Evolutionary conservation across 2,329 filamentous ascomycete species (phyloP), one percentile per base, ranked within the genome.

Genomic region (Ustilaginoidea virens): DNA sequence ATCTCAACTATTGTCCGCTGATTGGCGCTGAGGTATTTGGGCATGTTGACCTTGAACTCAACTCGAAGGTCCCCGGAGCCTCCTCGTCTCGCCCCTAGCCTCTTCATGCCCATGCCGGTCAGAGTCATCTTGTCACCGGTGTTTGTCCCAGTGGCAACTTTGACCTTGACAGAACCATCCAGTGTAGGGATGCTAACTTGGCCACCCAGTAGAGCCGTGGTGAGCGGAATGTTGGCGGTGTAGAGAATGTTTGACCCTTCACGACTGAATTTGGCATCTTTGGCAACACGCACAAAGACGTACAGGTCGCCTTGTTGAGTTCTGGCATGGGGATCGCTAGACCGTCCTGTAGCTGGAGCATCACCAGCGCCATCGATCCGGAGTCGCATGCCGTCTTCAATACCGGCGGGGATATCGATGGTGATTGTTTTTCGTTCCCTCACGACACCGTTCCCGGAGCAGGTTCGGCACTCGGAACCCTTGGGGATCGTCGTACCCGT

Each of bases 301-400:
- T 86, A 94, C 12, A 98, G 69, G 47, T 98, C 87, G 42, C 90
- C 90, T 24, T 72, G 75, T 43, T 77, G 64, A n/a, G 69, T 71
- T 36, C 69, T 68, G 7, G 66, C 60, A 34, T 72, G 68, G 17
- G 74, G 62, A 25, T 74, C 69, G 18, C 70, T 66, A 11, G 71
- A 62, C 15, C 73, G 67, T 25, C 83, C 82, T 15, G 81, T 87
- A 7, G 74, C 63, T 14, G 90, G 79, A 11, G 82, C 77, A 47
- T 98, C 87, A 39, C 90, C 90, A 47, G 92, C 85, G 16, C 80
- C 80, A 33, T 75, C 72, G 17, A 98, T 70, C 29, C 82, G 70
- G 44, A 98, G 59, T 33, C 83, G 73, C 87, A 96, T 96, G 31
- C 87, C 86, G 50, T 98, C 87, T 50, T 96, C 90, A 18, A 98